Evolutionary conservation across 345 rosid genomes (phyloP).

Genomic region (Gossypium herbaceum): DNA sequence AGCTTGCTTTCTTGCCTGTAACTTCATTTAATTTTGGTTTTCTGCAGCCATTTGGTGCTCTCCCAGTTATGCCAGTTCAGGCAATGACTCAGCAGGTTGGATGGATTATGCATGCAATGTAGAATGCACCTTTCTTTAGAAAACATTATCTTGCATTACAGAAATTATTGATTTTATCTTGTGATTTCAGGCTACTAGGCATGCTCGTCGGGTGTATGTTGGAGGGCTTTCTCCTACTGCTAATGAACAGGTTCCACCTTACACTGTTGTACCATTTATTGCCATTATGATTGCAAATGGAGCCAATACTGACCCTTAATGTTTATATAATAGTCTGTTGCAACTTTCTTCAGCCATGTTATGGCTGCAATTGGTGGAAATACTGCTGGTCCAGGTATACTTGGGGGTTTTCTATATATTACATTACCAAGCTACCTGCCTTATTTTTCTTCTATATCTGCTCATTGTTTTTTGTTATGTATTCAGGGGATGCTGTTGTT

Average conservation of each 20-base stretch:
- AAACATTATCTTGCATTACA: neutral
- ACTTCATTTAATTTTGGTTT: slow-evolving; percentile 24
- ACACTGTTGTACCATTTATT: neutral
- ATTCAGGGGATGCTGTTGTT: slow-evolving; percentile 93
- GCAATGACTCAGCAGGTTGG: slow-evolving; percentile 99
- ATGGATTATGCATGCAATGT: neutral
- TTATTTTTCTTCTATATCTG: neutral
- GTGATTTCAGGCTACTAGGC: slow-evolving; percentile 82
- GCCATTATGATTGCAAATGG: neutral
- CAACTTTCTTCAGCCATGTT: slow-evolving; percentile 89
- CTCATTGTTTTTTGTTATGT: slow-evolving; percentile 21
- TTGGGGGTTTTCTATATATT: neutral
- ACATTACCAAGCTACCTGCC: neutral
- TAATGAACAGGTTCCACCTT: slow-evolving; percentile 77
- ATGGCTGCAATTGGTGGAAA: slow-evolving; percentile 99
- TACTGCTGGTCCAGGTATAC: slow-evolving; percentile 91
- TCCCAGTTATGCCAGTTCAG: slow-evolving; percentile 91
- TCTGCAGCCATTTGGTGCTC: slow-evolving; percentile 63
- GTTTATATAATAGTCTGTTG: slow-evolving; percentile 62
- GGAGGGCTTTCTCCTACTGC: slow-evolving; percentile 98
- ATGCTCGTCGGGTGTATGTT: slow-evolving; percentile 98
- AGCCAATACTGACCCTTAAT: slow-evolving; percentile 18
- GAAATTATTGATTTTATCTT: neutral
- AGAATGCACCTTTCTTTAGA: neutral
- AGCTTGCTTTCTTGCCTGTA: slow-evolving; percentile 16